Evolutionary conservation across 2,329 filamentous ascomycete genomes (phyloP).

Genomic region (Pseudogymnoascus sp.): DNA sequence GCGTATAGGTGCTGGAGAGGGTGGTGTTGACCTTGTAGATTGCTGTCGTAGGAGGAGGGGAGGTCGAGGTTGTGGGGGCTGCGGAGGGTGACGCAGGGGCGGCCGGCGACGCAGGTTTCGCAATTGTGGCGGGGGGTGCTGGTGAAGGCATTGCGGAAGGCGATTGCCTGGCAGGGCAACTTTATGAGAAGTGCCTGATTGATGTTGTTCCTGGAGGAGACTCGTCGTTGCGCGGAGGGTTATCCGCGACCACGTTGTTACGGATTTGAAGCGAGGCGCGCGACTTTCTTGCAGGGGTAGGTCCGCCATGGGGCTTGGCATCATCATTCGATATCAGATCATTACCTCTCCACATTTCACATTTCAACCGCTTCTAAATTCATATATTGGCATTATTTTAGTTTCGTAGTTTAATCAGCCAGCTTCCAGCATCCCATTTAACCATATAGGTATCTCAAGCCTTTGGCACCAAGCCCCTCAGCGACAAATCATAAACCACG

Average conservation of each 20-base stretch:
- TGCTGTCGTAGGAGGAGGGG: not conserved
- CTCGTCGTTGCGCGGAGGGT: not conserved
- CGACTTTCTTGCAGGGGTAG: conserved; percentile 6
- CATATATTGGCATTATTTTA: not conserved
- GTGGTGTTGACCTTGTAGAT: conserved; percentile 6
- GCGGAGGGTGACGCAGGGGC: not conserved
- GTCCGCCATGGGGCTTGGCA: not conserved
- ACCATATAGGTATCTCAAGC: conserved; percentile 3
- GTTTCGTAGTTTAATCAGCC: not conserved
- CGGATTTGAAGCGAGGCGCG: conserved; percentile 3
- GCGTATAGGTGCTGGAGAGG: conserved; percentile 47
- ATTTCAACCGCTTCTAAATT: not conserved
- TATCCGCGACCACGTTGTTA: not conserved
- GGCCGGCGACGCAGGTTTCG: not conserved
- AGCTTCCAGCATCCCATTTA: not conserved
- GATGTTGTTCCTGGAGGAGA: not conserved
- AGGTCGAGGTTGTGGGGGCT: not conserved
- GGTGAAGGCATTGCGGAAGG: not conserved
- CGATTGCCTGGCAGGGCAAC: not conserved
- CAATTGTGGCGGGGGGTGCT: not conserved
- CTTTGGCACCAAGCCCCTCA: conserved; percentile 68
- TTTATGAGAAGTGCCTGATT: not conserved
- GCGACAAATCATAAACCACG: conserved; percentile 88
- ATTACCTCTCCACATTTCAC: not conserved
- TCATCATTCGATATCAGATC: conserved; percentile 8